Base-by-base conservation (phyloP, 495 filamentous ascomycete species). In the Penicillium maclennaniae region DNA sequence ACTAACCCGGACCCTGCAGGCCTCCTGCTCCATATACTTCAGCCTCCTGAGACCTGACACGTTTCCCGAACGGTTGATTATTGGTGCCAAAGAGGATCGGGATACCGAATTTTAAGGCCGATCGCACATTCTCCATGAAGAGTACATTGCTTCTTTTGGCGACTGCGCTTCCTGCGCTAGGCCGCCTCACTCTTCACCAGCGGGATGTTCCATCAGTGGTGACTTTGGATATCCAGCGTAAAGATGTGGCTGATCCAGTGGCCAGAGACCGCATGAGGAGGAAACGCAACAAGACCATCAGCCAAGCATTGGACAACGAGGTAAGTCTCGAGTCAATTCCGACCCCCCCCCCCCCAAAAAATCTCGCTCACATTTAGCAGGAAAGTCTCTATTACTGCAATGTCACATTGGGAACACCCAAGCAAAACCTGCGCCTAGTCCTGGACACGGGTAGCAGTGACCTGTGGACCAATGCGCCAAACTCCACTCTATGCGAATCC, bases 401-500 rank as follows among this genome's bases (percentile, higher is more conserved):
- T 63, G 73, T 82, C 36, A 85, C 81, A 10, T 59, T 93, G 53
- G 89, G 89, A 34, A 90, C 89, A 16, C 88, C 88, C 17, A 58
- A 76, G 19, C 84, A 85, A 58, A 68, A 58, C 5, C 46, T 91
- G n/a, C 76, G 81, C 20, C 61, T 92, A 62, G 83, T 88, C 54
- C 61, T 93, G 47, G 89, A 93, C 59, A 93, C 89, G 9, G 89
- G 89, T 25, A 95, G 89, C 65, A 93, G 89, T 59, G 92, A 97
- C 71, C 70, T 96, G 3, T 97, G 92, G 92, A 82, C 85, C 21
- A 93, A 95, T 67, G 81, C 86, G 5, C 77, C 79, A 12, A 67
- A 63, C 28, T 92, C 88, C 6, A 55, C 65, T 3, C 67, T 88
- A 16, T 95, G 91, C 60, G 50, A 62, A 7, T 53, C 60, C 3